Conservation (phyloP, 1,284 basidiomycete genomes). For the Puccinia horiana region DNA sequence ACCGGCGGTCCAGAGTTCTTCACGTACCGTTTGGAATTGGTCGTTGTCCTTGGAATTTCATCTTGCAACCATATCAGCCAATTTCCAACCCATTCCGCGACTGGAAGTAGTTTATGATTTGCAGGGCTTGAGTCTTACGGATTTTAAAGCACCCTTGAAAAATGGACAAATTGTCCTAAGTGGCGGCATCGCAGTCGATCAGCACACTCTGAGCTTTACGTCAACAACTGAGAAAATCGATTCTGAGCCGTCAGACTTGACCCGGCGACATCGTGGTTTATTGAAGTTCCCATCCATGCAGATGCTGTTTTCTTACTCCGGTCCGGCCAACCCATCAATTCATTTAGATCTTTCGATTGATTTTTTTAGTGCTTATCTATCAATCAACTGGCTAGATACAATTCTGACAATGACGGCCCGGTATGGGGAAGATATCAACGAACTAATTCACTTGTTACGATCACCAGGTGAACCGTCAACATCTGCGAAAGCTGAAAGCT, state of each 20-base stretch:
- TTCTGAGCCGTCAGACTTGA: not conserved
- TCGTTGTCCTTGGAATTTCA: slow-evolving; percentile 19
- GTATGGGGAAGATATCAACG: slow-evolving; percentile 40
- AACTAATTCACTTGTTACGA: slow-evolving; percentile 27
- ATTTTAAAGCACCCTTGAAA: slow-evolving; percentile 13
- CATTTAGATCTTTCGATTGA: slow-evolving; percentile 23
- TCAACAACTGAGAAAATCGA: slow-evolving; percentile 26
- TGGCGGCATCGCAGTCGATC: slow-evolving; percentile 20
- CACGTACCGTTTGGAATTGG: slow-evolving; percentile 12
- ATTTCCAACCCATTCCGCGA: slow-evolving; percentile 33
- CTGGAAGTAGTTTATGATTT: slow-evolving; percentile 31
- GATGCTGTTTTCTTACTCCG: slow-evolving; percentile 9
- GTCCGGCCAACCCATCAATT: not conserved
- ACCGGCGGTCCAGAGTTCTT: not conserved
- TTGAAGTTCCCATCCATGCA: slow-evolving; percentile 29
- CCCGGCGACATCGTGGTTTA: slow-evolving; percentile 17
- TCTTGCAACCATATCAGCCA: slow-evolving; percentile 12
- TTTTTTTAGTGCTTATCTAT: slow-evolving; percentile 35
- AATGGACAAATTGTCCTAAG: not conserved
- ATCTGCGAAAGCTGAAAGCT: not conserved
- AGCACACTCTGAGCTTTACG: slow-evolving; percentile 40
- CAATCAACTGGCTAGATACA: slow-evolving; percentile 36
- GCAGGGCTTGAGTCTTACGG: slow-evolving; percentile 18
- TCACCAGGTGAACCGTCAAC: not conserved
- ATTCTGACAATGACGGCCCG: slow-evolving; percentile 37